Base-by-base conservation (phyloP, 2,329 filamentous ascomycete genomes). In the Colletotrichum melonis region DNA sequence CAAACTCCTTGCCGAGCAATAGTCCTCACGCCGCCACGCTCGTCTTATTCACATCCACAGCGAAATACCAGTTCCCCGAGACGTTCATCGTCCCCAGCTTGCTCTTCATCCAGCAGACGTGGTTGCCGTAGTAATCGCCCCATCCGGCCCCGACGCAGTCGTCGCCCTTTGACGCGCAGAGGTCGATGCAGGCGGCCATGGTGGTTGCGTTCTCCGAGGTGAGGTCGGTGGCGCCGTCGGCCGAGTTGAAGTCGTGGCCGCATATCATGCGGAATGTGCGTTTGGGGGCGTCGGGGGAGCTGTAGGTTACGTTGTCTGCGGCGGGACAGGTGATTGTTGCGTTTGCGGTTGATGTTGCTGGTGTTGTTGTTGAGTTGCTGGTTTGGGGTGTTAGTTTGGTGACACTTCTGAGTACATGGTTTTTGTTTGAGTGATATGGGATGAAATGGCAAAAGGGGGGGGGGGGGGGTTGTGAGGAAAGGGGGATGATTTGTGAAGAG, bases 71-170 rank as follows among this genome's bases (percentile, higher is more conserved):
- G n/a, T 71, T 72, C 24, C 67, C 59, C 16, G 62, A 72, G 4
- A 54, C 49, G 22, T 69, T 69, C 32, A 64, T 62, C 32, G 46
- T 46, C 26, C 75, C 75, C 24, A 77, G 56, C n/a, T 42, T 38
- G 14, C 65, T 76, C 75, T 78, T 78, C 72, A 78, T 67, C 63
- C 76, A 77, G 71, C 77, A 78, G 12, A 69, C 64, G 59, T 69
- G 58, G 26, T 58, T 65, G 46, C 75, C 77, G 63, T 70, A 63
- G 14, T 72, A 68, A 24, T 63, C 65, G 35, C 76, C 76, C 77
- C 76, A 78, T 1, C 76, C 75, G 19, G 72, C 76, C 26, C 76
- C 77, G 59, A 73, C 59, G 63, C 77, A 78, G 28, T 72, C 65
- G 8, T 55, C 19, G 7, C 42, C 28, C 38, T 30, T 42, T 12